Evolutionary conservation across 1,284 basidiomycete species (phyloP).

Genomic region (Porogramme epimiltina): DNA sequence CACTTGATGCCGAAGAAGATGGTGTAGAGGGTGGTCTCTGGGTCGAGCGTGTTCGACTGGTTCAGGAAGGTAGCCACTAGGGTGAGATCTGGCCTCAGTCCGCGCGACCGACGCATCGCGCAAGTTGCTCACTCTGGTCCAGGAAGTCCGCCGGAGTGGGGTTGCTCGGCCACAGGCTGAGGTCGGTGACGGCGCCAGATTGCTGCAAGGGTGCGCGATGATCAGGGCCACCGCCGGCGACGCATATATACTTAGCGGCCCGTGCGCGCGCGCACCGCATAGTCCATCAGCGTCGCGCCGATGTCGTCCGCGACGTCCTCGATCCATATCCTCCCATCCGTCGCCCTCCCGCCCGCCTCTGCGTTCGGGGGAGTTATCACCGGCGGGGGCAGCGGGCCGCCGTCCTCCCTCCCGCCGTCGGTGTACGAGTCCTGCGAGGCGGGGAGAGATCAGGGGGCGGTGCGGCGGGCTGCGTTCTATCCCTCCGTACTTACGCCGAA

Average conservation of each 20-base stretch:
- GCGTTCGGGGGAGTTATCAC: constrained; percentile 32
- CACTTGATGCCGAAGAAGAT: constrained; percentile 43
- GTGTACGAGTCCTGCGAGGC: constrained; percentile 35
- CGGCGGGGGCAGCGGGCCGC: constrained; percentile 34
- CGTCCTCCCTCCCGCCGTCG: constrained; percentile 35
- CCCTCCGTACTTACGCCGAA: constrained; percentile 40
- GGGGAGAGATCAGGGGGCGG: background rate
- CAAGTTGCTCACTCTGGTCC: constrained; percentile 31
- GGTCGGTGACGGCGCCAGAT: constrained; percentile 37
- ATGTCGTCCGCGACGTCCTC: constrained; percentile 36
- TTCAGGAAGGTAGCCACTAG: constrained; percentile 32
- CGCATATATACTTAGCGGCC: background rate
- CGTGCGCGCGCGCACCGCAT: constrained; percentile 37
- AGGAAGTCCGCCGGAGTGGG: constrained; percentile 35
- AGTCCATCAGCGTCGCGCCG: constrained; percentile 40
- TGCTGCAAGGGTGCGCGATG: no score
- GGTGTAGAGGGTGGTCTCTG: constrained; percentile 35
- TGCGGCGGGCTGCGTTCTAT: background rate
- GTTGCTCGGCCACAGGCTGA: constrained; percentile 33
- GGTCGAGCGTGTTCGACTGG: constrained; percentile 34
- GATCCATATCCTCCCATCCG: constrained; percentile 39
- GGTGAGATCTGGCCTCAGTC: no score
- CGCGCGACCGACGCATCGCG: no score
- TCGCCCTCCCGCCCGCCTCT: constrained; percentile 35
- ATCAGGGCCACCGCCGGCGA: no score